phyloP scores from a whole-genome alignment of 192 early-diverging fungal genomes.

The Backusella liffmaniae region DNA sequence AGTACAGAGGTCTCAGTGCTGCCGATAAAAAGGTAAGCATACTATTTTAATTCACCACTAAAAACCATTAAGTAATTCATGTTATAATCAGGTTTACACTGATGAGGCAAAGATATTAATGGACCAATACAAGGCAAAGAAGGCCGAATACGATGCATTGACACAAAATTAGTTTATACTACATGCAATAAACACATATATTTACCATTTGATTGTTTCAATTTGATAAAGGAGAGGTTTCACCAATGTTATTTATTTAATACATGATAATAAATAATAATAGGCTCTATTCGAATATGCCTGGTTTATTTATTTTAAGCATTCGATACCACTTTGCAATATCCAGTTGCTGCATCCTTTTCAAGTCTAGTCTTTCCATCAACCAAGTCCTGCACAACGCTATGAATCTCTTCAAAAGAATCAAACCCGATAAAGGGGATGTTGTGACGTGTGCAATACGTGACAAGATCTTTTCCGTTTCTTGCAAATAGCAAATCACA shows the following conservation, averaged over 20 bases:
- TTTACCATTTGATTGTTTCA: not conserved
- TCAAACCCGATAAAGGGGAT: conserved; percentile 57
- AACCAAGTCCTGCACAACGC: conserved; percentile 23
- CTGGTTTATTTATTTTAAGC: conserved; percentile 3
- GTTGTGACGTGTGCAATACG: conserved; percentile 59
- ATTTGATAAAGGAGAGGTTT: not conserved
- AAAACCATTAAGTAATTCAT: not conserved
- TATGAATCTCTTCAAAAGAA: conserved; percentile 50
- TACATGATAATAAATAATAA: too few species aligned
- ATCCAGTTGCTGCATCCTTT: conserved; percentile 28
- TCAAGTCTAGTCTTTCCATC: conserved; percentile 18
- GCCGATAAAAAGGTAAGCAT: conserved; percentile 14
- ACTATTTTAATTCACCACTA: not conserved
- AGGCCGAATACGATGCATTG: not conserved
- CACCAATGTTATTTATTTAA: too few species aligned
- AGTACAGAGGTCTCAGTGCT: not conserved
- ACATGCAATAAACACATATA: too few species aligned
- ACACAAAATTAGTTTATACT: not conserved
- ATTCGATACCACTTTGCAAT: conserved; percentile 20
- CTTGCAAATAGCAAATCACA: conserved; percentile 78
- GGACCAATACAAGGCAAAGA: not conserved
- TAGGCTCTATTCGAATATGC: not conserved
- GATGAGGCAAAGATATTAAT: not conserved
- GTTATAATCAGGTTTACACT: not conserved
- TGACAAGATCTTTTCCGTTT: conserved; percentile 66